These are phyloP conservation scores for Aspergillus sp. DNA, from an alignment of 2,329 filamentous ascomycete genomes.

Conservation along the genomic window DNA sequence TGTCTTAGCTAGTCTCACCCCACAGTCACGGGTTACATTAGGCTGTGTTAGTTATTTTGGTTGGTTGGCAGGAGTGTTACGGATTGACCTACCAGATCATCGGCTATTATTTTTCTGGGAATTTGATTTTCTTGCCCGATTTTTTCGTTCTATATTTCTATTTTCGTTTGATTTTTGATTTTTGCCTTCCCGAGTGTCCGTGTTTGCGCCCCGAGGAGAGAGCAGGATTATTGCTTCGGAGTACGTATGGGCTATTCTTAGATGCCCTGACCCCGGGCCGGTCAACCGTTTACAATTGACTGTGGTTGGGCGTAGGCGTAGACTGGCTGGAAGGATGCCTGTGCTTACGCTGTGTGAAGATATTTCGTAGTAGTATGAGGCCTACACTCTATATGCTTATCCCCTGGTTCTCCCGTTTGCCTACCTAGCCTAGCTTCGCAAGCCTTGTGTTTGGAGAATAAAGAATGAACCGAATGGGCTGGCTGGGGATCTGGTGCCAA, in stretches of 20 bases:
- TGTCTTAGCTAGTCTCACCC: neutral
- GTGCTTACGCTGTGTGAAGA: neutral
- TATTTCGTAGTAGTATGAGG: neutral
- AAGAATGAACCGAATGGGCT: neutral
- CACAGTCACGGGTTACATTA: neutral
- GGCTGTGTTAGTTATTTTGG: neutral
- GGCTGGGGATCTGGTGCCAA: neutral
- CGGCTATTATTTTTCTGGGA: neutral
- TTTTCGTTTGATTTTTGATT: neutral
- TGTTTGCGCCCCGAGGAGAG: neutral
- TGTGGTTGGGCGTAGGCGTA: neutral
- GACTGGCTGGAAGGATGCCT: neutral
- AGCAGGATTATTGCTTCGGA: neutral
- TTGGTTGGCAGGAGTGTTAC: neutral
- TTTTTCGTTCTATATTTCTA: neutral
- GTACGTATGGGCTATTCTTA: neutral
- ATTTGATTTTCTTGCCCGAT: no score
- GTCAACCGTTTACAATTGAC: neutral
- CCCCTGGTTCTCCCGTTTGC: neutral
- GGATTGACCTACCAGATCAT: constrained; percentile 3
- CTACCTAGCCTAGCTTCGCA: neutral
- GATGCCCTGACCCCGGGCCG: neutral
- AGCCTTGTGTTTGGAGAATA: neutral
- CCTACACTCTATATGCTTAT: no score
- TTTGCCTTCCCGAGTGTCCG: neutral